phyloP scores from a whole-genome alignment of 257 asterid genomes.

The Cynanchum wilfordii region DNA sequence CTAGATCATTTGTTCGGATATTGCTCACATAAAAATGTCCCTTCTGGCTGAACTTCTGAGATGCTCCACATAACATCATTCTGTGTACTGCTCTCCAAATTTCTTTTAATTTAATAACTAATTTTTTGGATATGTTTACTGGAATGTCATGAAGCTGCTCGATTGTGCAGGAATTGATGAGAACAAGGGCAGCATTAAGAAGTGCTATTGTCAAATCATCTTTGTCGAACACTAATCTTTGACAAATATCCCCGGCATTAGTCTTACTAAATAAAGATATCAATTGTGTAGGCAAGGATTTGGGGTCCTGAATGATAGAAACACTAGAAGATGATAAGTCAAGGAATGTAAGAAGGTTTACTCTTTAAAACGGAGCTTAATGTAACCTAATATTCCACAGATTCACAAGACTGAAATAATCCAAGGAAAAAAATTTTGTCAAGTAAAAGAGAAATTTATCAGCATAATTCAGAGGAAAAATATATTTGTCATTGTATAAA shows the following conservation, averaged over 20 bases:
- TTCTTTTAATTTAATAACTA: slow-evolving; percentile 30
- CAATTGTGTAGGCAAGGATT: slow-evolving; percentile 25
- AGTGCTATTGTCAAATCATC: slow-evolving; percentile 34
- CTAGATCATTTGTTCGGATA: slow-evolving; percentile 37
- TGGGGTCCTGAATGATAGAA: slow-evolving; percentile 53
- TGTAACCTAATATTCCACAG: background rate
- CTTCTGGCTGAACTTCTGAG: slow-evolving; percentile 14
- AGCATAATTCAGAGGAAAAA: background rate
- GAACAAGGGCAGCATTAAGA: slow-evolving; percentile 49
- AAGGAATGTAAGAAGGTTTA: background rate
- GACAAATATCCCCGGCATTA: slow-evolving; percentile 13
- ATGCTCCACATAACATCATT: slow-evolving; percentile 23
- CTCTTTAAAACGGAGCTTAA: background rate
- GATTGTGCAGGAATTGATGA: slow-evolving; percentile 45
- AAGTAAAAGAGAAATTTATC: background rate
- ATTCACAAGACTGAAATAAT: background rate
- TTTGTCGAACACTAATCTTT: slow-evolving; percentile 25
- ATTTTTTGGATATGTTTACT: slow-evolving; percentile 25
- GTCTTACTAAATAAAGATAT: slow-evolving; percentile 23
- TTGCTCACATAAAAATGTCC: slow-evolving; percentile 29
- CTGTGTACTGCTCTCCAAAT: slow-evolving; percentile 43
- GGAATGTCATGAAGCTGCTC: slow-evolving; percentile 51
- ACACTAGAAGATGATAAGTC: slow-evolving; percentile 46
- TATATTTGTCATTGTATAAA: background rate
- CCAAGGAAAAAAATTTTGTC: background rate